Base-by-base conservation (phyloP, 495 filamentous ascomycete species). In the Neurospora terricola region DNA sequence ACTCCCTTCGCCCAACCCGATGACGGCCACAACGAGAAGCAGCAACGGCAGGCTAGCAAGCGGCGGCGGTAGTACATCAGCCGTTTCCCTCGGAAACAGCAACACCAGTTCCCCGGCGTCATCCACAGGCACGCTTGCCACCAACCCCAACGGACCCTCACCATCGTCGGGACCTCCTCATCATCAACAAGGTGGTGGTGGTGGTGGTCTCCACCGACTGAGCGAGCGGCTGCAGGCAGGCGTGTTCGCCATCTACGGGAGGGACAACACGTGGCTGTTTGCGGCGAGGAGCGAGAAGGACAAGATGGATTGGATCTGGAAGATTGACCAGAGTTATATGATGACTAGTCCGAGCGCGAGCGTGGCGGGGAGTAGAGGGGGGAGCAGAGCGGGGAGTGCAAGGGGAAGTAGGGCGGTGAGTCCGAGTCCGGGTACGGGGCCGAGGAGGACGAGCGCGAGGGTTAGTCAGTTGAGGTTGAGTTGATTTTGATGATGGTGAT, bases 181-280 rank as follows among this genome's bases (percentile, higher is more conserved):
- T 82, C 70, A 80, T 6, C 74, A 73, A n/a, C 34, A 34, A 34
- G 4, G 34, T 34, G 34, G 34, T 34, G 77, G 75, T 43, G 74
- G 72, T 0, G 66, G 45, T 6, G 83, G 82, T 39, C 75, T 84
- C 37, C 72, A 76, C 77, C 83, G 78, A 75, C 72, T 87, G 76
- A 80, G 82, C 83, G 76, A 88, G 80, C 78, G 87, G 85, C 70
- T 88, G 83, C 83, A 86, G 72, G 87, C 88, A 39, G 91, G 91
- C 76, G 90, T 98, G 43, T 99, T 95, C 85, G 96, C 96, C 14
- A 88, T 99, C 68, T 98, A 97, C 78, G 95, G 93, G 43, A 91
- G 90, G 73, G 89, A 95, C 77, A 97, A 97, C 77, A 96, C 94
- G 43, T 99, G 92, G 88, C 84, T 99, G 70, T 98, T 99, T 82